phyloP scores from a whole-genome alignment of 306 rosid species.

The Carpinus viminea region DNA sequence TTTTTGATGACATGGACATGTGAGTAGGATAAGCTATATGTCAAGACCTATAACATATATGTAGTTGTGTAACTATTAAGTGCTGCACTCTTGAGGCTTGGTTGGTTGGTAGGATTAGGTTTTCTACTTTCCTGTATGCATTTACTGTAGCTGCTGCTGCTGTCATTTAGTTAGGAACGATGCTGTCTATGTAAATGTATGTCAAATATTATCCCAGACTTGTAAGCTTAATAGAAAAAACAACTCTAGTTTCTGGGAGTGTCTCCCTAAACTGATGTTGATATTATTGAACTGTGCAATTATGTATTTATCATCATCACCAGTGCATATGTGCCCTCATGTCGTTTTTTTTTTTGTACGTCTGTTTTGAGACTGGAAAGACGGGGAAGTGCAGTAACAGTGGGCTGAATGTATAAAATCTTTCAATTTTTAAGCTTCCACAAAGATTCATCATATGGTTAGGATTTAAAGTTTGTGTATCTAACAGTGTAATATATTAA shows the following conservation, averaged over 20 bases:
- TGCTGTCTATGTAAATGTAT: constrained; percentile 23
- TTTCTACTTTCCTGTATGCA: constrained; percentile 18
- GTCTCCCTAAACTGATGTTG: neutral
- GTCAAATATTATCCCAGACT: neutral
- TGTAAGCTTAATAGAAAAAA: neutral
- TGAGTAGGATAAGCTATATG: constrained; percentile 38
- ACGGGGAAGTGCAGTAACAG: too few relatives aligned
- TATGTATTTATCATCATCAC: neutral
- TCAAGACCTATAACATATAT: constrained; percentile 30
- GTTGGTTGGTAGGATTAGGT: constrained; percentile 23
- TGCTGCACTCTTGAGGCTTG: constrained; percentile 19
- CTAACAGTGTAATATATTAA: too few relatives aligned
- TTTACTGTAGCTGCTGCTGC: constrained; percentile 18
- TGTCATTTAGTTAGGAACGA: constrained; percentile 27
- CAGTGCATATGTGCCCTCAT: neutral
- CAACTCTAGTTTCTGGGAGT: neutral
- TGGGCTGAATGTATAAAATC: too few relatives aligned
- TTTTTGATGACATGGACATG: constrained; percentile 87
- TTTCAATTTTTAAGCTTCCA: too few relatives aligned
- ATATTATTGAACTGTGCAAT: neutral
- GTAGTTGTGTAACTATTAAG: constrained; percentile 41
- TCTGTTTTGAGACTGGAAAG: too few relatives aligned
- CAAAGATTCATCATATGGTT: too few relatives aligned
- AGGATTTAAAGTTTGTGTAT: too few relatives aligned
- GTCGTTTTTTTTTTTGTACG: too few relatives aligned